Evolutionary conservation across 371 early-diverging fungal species (phyloP).

Genomic region (Lichtheimia ornata): DNA sequence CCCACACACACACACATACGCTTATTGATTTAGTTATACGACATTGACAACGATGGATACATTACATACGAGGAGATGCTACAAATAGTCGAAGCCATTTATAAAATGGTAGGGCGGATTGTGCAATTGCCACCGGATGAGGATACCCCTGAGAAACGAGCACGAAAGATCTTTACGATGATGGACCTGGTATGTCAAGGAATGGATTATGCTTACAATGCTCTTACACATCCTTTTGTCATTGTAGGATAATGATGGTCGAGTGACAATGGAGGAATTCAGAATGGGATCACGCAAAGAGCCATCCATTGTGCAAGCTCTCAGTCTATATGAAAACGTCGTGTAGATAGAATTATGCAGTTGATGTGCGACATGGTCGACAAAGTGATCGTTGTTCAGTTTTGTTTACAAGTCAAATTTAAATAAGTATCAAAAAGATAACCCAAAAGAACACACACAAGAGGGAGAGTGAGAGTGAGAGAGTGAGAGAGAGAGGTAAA

Average conservation of each 20-base stretch:
- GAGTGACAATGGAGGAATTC: slow-evolving; percentile 83
- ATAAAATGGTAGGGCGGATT: slow-evolving; percentile 93
- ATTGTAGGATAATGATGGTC: slow-evolving; percentile 71
- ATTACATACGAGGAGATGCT: slow-evolving; percentile 91
- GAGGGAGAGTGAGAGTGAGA: no score
- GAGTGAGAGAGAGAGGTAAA: no score
- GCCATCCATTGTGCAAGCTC: slow-evolving; percentile 86
- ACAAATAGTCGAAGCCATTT: slow-evolving; percentile 88
- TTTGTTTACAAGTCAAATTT: no score
- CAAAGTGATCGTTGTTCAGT: no score
- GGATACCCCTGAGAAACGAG: slow-evolving; percentile 89
- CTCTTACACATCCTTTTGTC: not conserved
- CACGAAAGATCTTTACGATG: slow-evolving; percentile 84
- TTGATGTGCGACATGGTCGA: no score
- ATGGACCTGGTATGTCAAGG: slow-evolving; percentile 75
- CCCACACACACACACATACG: no score
- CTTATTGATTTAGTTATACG: slow-evolving; percentile 59
- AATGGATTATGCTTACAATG: not conserved
- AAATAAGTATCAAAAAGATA: no score
- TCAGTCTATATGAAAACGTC: slow-evolving; percentile 84
- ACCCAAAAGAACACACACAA: no score
- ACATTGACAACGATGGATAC: slow-evolving; percentile 88
- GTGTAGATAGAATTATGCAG: slow-evolving; percentile 43
- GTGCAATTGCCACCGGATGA: slow-evolving; percentile 89
- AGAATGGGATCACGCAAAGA: slow-evolving; percentile 87